A percentile compares a stretch with the other conserved stretches of the same genome.
Evolutionary conservation across 2,329 filamentous ascomycete genomes (phyloP).

Genomic region (Fusarium sterilihyphosum): DNA sequence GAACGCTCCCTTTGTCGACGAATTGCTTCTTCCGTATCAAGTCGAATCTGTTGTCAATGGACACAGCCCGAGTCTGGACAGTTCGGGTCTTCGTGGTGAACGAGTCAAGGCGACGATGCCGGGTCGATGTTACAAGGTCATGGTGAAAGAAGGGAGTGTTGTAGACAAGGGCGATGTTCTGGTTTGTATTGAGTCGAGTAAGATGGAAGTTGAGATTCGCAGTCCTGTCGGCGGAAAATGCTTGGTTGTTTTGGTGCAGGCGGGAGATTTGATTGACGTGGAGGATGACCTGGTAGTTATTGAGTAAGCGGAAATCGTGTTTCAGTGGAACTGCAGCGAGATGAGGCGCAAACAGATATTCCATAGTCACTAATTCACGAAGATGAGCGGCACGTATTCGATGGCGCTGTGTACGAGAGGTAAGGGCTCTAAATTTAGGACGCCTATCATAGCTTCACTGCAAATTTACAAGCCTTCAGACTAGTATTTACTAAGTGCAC

Average conservation of each 20-base stretch:
- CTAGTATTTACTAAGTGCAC: neutral
- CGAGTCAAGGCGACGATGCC: slow-evolving; percentile 47
- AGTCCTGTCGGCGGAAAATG: slow-evolving; percentile 44
- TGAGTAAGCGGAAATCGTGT: neutral
- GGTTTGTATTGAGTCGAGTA: slow-evolving; percentile 50
- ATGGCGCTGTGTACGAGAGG: neutral
- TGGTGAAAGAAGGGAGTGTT: slow-evolving; percentile 38
- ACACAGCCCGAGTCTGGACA: neutral
- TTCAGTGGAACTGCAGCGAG: too few relatives aligned
- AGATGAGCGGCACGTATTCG: neutral
- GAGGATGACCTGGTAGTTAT: slow-evolving; percentile 44
- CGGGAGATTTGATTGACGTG: slow-evolving; percentile 45
- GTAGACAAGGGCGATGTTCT: slow-evolving; percentile 45
- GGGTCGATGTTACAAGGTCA: slow-evolving; percentile 48
- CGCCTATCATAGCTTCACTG: rapidly evolving
- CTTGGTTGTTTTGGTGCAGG: slow-evolving; percentile 37
- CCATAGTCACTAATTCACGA: neutral
- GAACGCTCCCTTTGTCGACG: slow-evolving; percentile 43
- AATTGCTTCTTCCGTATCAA: slow-evolving; percentile 42
- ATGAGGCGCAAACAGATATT: neutral
- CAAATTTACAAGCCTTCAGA: neutral
- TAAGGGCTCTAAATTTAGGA: neutral
- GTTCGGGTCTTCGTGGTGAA: slow-evolving; percentile 31
- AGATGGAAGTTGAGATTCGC: slow-evolving; percentile 52
- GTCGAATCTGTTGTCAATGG: slow-evolving; percentile 7